phyloP scores from a whole-genome alignment of 345 rosid species.

The Salix arbutifolia region DNA sequence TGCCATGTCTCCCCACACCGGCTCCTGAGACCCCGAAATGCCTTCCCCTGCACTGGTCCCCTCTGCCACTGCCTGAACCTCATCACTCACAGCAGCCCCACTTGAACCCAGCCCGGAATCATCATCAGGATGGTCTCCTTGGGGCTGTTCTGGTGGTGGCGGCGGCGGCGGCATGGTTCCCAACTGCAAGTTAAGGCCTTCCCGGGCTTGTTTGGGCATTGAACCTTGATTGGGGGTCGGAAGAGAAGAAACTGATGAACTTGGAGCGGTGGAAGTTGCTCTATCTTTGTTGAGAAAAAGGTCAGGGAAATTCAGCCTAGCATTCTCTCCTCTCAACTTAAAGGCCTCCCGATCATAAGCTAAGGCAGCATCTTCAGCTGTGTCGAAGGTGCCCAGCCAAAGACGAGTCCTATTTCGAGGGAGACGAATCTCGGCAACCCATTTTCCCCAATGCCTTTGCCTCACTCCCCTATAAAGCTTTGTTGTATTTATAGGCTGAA shows the following conservation, averaged over 20 bases:
- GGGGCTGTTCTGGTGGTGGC: conserved; percentile 13
- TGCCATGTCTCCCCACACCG: conserved; percentile 67
- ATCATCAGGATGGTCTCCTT: conserved; percentile 28
- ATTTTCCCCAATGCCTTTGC: conserved; percentile 97
- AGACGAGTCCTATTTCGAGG: conserved; percentile 88
- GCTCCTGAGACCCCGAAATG: conserved; percentile 37
- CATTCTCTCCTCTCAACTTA: conserved; percentile 78
- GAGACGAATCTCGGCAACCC: conserved; percentile 97
- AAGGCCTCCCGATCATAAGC: conserved; percentile 92
- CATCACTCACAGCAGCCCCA: conserved; percentile 28
- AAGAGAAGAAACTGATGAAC: conserved; percentile 27
- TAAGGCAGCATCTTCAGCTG: conserved; percentile 87
- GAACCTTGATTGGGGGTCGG: conserved; percentile 21
- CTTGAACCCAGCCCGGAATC: conserved; percentile 39
- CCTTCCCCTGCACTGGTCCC: conserved; percentile 26
- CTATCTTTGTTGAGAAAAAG: conserved; percentile 59
- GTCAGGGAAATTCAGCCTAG: conserved; percentile 85
- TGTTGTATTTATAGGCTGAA: conserved; percentile 68
- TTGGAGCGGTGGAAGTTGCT: conserved; percentile 24
- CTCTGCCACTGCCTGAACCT: conserved; percentile 21
- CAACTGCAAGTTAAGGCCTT: conserved; percentile 17
- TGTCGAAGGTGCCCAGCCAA: conserved; percentile 95
- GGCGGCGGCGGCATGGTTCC: conserved; percentile 13
- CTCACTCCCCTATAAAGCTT: conserved; percentile 90
- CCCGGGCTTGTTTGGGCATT: conserved; percentile 19